These are phyloP conservation scores for Candida cerambycidarum DNA, from an alignment of 805 yeast species.

Conservation along the genomic window DNA sequence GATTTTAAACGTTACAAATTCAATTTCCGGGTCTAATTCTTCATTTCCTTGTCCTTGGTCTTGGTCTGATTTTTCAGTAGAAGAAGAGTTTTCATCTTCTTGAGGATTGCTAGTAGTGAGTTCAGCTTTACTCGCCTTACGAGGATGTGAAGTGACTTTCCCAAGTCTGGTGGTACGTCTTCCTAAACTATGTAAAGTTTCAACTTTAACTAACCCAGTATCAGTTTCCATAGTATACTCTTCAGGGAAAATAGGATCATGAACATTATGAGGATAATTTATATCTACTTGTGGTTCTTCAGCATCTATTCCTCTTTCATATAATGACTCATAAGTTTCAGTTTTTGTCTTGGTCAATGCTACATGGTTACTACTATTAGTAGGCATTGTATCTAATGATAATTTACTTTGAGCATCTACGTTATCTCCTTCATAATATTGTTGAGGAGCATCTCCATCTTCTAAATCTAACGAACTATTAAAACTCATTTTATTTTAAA, in stretches of 20 bases:
- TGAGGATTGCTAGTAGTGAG: too few relatives aligned
- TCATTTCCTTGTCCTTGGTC: constrained; percentile 9
- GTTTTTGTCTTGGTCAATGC: constrained; percentile 38
- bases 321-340: constrained; percentile 72
- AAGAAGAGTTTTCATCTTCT: constrained; percentile 5
- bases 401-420: constrained; percentile 15
- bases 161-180: constrained; percentile 33
- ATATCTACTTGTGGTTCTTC: constrained; percentile 55
- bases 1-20: constrained; percentile 77
- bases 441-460: constrained; percentile 8
- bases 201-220: constrained; percentile 83
- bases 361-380: constrained; percentile 4
- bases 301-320: constrained; percentile 59
- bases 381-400: constrained; percentile 9
- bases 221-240: constrained; percentile 86
- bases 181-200: constrained; percentile 68
- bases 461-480: constrained; percentile 1
- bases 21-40: constrained; percentile 61
- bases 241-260: constrained; percentile 83
- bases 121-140: not conserved
- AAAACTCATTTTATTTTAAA: constrained; percentile 1
- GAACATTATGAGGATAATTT: constrained; percentile 38
- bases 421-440: constrained; percentile 8
- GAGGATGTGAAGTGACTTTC: not conserved
- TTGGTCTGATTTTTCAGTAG: not conserved